A percentile compares a stretch with the other conserved stretches of the same genome.
These are phyloP conservation scores for Glycyrrhiza uralensis DNA, from an alignment of 306 rosid genomes.

Conservation along the genomic window DNA sequence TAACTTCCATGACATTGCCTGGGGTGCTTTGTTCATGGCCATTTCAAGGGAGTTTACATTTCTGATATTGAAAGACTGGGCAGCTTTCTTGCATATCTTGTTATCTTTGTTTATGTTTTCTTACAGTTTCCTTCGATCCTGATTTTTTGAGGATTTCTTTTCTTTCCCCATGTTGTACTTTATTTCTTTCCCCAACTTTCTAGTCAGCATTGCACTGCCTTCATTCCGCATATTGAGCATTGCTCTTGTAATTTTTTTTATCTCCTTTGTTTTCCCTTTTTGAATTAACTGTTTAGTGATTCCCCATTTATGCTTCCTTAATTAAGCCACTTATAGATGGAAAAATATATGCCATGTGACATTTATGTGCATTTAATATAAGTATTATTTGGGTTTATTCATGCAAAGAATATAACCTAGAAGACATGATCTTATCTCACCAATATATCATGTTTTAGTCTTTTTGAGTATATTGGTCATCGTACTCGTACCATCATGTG, in stretches of 20 bases:
- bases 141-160: conserved; percentile 2
- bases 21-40: neutral
- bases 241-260: neutral
- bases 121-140: neutral
- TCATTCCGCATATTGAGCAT: neutral
- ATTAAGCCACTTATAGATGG: neutral
- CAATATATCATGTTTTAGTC: neutral
- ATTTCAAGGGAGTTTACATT: neutral
- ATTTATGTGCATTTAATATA: neutral
- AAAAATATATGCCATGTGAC: neutral
- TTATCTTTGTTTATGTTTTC: neutral
- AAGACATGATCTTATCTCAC: neutral
- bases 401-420: neutral
- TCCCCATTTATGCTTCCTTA: neutral
- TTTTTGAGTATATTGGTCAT: neutral
- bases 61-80: neutral
- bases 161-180: neutral
- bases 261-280: neutral
- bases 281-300: neutral
- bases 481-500: neutral
- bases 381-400: conserved; percentile 10
- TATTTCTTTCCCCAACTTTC: neutral
- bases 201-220: neutral
- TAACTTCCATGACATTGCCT: neutral
- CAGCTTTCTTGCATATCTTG: neutral